Evolutionary conservation across 2,329 filamentous ascomycete species (phyloP).

Genomic region (Fusarium sp.): DNA sequence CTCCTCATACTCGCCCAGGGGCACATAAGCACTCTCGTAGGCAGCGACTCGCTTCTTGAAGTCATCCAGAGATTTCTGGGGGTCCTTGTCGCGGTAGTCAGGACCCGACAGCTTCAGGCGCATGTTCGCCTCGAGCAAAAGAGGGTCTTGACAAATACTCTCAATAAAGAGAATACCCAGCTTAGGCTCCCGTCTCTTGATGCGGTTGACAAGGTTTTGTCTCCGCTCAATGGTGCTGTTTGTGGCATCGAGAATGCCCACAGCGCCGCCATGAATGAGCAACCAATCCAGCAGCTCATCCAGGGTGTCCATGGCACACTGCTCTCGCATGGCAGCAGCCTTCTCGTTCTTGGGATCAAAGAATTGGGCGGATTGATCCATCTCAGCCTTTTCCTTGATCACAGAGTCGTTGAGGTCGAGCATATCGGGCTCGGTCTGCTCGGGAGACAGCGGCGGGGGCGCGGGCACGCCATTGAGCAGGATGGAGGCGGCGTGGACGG

Average conservation of each 20-base stretch:
- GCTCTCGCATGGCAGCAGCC: slow-evolving; percentile 85
- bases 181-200: slow-evolving; percentile 84
- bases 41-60: slow-evolving; percentile 93
- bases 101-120: slow-evolving; percentile 94
- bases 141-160: slow-evolving; percentile 87
- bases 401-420: slow-evolving; percentile 48
- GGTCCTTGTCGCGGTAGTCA: slow-evolving; percentile 95
- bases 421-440: slow-evolving; percentile 51
- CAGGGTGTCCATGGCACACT: slow-evolving; percentile 90
- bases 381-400: slow-evolving; percentile 52
- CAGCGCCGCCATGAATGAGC: slow-evolving; percentile 81
- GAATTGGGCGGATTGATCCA: slow-evolving; percentile 92
- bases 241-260: slow-evolving; percentile 96
- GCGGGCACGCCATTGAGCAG: slow-evolving; percentile 65
- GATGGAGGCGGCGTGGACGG: slow-evolving; percentile 66
- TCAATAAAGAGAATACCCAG: slow-evolving; percentile 95
- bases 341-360: slow-evolving; percentile 91
- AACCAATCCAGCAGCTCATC: slow-evolving; percentile 94
- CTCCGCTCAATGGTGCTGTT: slow-evolving; percentile 93
- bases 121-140: slow-evolving; percentile 94
- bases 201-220: slow-evolving; percentile 83
- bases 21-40: slow-evolving; percentile 94
- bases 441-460: slow-evolving; percentile 43
- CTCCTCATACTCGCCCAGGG: slow-evolving; percentile 91
- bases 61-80: slow-evolving; percentile 82